Conservation (phyloP, 2,329 filamentous ascomycete genomes). For the Clarireedia monteithiana region DNA sequence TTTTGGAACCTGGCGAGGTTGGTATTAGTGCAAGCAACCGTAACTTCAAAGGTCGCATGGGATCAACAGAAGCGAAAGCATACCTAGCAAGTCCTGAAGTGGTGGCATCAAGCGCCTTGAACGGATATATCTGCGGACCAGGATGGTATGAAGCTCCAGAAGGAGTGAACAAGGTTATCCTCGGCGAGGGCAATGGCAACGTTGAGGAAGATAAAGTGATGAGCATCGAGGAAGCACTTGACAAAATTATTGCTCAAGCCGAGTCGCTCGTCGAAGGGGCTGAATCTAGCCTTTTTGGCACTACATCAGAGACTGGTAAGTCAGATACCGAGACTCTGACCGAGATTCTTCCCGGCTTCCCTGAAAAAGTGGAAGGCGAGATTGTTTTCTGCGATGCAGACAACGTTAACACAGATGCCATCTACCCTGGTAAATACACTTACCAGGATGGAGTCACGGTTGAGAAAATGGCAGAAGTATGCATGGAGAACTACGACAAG, state of each 20-base stretch:
- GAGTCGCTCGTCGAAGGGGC: constrained; percentile 40
- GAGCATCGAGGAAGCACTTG: constrained; percentile 61
- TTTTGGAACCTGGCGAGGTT: constrained; percentile 78
- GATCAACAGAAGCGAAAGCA: constrained; percentile 67
- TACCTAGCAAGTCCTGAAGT: constrained; percentile 87
- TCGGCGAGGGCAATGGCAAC: constrained; percentile 65
- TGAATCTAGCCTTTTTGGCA: constrained; percentile 26
- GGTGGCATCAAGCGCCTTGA: constrained; percentile 79
- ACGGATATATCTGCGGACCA: constrained; percentile 65
- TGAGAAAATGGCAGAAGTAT: constrained; percentile 79
- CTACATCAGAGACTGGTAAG: constrained; percentile 30
- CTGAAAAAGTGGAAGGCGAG: constrained; percentile 73
- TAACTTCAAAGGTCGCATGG: constrained; percentile 91
- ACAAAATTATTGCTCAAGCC: constrained; percentile 61
- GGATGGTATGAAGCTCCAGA: constrained; percentile 70
- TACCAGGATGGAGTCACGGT: constrained; percentile 77
- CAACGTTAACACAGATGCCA: constrained; percentile 86
- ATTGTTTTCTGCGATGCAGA: constrained; percentile 82
- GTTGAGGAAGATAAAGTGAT: constrained; percentile 55
- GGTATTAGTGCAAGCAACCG: constrained; percentile 79
- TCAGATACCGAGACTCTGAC: constrained; percentile 46
- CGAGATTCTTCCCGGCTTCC: constrained; percentile 78
- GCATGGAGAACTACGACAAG: constrained; percentile 90
- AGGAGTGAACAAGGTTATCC: constrained; percentile 56
- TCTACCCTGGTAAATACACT: constrained; percentile 87